Evolutionary conservation across 2,329 filamentous ascomycete species (phyloP).

Genomic region (Bretziella fagacearum): DNA sequence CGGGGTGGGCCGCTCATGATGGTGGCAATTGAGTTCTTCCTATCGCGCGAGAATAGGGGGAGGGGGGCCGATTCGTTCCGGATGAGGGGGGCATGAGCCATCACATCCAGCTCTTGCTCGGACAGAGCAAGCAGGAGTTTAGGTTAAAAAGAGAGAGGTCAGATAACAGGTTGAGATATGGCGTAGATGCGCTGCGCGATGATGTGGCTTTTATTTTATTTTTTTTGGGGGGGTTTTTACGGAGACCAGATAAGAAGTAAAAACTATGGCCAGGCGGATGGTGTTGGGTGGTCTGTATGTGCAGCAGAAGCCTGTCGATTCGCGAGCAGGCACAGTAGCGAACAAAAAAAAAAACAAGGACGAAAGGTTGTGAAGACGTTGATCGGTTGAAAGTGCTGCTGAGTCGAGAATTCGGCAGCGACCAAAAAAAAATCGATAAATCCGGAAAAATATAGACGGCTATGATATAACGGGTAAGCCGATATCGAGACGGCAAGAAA

Average conservation of each 20-base stretch:
- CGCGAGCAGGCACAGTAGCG: conserved; percentile 1
- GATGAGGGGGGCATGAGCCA: conserved; percentile 43
- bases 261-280: not conserved
- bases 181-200: conserved; percentile 11
- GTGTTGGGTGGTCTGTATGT: not conserved
- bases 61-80: conserved; percentile 42
- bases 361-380: not conserved
- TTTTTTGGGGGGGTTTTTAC: not conserved
- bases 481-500: not conserved
- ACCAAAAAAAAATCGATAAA: not conserved
- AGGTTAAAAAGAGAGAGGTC: conserved; percentile 1
- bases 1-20: conserved; percentile 37
- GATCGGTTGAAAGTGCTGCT: not conserved
- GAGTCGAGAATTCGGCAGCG: too few relatives aligned
- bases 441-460: not conserved
- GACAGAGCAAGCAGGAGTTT: conserved; percentile 9
- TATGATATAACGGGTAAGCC: not conserved
- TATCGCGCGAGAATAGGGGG: conserved; percentile 34
- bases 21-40: conserved; percentile 28
- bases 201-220: conserved; percentile 10
- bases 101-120: conserved; percentile 19
- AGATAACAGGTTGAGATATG: not conserved
- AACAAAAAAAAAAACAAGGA: not conserved
- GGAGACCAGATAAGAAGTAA: conserved; percentile 1
- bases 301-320: conserved; percentile 2